A percentile compares a stretch with the other conserved stretches of the same genome.
phyloP scores from a whole-genome alignment of 2,329 filamentous ascomycete species.

The Corinectria fuckeliana region DNA sequence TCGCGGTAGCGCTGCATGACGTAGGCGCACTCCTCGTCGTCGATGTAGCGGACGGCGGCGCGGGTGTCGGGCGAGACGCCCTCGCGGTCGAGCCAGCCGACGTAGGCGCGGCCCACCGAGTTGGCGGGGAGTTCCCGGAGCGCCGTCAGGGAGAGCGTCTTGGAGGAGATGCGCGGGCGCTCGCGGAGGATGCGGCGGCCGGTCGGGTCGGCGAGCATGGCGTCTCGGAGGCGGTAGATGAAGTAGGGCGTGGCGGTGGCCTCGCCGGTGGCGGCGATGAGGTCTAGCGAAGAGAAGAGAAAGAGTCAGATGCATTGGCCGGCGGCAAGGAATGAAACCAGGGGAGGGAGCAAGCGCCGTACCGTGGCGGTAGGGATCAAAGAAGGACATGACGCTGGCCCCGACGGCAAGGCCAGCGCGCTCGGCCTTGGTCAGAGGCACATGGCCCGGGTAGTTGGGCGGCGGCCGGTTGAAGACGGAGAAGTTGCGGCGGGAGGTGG shows the following conservation, averaged over 20 bases:
- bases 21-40: constrained; percentile 95
- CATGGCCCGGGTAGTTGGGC: constrained; percentile 90
- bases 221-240: constrained; percentile 87
- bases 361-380: constrained; percentile 84
- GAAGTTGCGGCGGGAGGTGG: constrained; percentile 60
- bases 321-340: background rate
- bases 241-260: constrained; percentile 95
- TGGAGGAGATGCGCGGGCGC: constrained; percentile 84
- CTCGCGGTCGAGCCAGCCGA: constrained; percentile 90
- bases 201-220: constrained; percentile 84
- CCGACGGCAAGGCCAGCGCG: constrained; percentile 73
- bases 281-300: constrained; percentile 61
- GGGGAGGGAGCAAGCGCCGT: constrained; percentile 23
- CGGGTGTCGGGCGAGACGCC: constrained; percentile 93
- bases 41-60: constrained; percentile 82
- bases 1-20: constrained; percentile 98
- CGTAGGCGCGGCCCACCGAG: constrained; percentile 83
- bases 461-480: constrained; percentile 84
- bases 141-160: constrained; percentile 68
- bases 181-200: constrained; percentile 91
- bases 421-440: constrained; percentile 83
- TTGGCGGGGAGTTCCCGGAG: constrained; percentile 76
- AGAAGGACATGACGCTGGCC: constrained; percentile 66
- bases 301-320: background rate
- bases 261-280: constrained; percentile 94